Percentiles rank a stretch among this genome's conserved stretches.
Evolutionary conservation across 805 yeast genomes (phyloP).

Genomic region (Tetrapisispora nanseiensis): DNA sequence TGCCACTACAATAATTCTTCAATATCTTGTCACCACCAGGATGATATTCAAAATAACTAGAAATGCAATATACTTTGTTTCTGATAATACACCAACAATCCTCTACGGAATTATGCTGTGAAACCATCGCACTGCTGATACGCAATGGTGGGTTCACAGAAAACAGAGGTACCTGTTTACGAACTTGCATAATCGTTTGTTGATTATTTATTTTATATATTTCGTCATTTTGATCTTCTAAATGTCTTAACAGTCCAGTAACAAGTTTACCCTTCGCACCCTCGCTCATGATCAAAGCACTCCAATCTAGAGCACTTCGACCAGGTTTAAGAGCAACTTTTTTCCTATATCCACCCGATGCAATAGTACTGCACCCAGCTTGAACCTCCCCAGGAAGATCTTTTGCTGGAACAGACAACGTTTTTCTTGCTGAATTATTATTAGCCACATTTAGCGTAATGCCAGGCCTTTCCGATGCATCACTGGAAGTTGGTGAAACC

Average conservation of each 20-base stretch:
- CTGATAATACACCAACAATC: slow-evolving; percentile 84
- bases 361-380: slow-evolving; percentile 13
- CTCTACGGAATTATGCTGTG: slow-evolving; percentile 43
- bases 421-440: neutral
- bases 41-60: slow-evolving; percentile 74
- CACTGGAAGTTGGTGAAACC: neutral
- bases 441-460: no score
- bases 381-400: slow-evolving; percentile 1
- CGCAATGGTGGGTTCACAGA: slow-evolving; percentile 36
- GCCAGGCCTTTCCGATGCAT: neutral
- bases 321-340: slow-evolving; percentile 31
- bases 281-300: slow-evolving; percentile 10
- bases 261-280: slow-evolving; percentile 14
- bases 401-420: neutral
- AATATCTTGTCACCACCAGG: slow-evolving; percentile 87
- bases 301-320: slow-evolving; percentile 28
- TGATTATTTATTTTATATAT: slow-evolving; percentile 13
- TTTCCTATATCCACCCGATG: slow-evolving; percentile 17
- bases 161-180: slow-evolving; percentile 13
- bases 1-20: slow-evolving; percentile 62
- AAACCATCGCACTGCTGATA: slow-evolving; percentile 48
- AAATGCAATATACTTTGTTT: slow-evolving; percentile 77
- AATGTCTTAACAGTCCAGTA: slow-evolving; percentile 12
- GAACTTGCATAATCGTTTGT: slow-evolving; percentile 10
- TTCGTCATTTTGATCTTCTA: slow-evolving; percentile 7